Evolutionary conservation across 306 rosid genomes (phyloP).

Genomic region (Calophaca sinica): DNA sequence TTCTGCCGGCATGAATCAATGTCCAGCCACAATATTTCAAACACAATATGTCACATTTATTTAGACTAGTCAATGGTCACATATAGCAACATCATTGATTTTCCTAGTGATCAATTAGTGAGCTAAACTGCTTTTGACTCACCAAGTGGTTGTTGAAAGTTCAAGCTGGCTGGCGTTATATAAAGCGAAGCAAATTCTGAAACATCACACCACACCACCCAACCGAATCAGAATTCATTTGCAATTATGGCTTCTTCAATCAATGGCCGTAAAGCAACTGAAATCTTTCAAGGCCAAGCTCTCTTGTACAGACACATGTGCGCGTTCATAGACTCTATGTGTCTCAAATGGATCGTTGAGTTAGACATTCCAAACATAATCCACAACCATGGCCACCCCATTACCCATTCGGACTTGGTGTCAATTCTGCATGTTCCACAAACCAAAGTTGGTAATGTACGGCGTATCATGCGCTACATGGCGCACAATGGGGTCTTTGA

Average conservation of each 20-base stretch:
- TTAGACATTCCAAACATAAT: constrained; percentile 41
- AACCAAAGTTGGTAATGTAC: constrained; percentile 19
- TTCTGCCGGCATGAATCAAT: too few species aligned
- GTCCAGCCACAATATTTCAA: too few species aligned
- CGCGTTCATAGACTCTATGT: neutral
- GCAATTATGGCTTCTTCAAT: constrained; percentile 32
- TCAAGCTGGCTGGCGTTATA: too few species aligned
- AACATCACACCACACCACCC: too few species aligned
- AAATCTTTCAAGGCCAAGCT: constrained; percentile 39
- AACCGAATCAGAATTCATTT: too few species aligned
- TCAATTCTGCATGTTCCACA: constrained; percentile 49
- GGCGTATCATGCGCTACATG: constrained; percentile 53
- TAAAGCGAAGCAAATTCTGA: too few species aligned
- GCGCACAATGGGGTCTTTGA: constrained; percentile 51
- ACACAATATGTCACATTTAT: too few species aligned
- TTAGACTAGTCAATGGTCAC: too few species aligned
- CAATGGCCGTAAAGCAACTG: constrained; percentile 30
- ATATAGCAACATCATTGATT: too few species aligned
- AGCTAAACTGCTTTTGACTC: too few species aligned
- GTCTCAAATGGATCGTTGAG: constrained; percentile 48
- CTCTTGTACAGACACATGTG: constrained; percentile 30
- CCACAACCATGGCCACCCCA: constrained; percentile 51
- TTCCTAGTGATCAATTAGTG: too few species aligned
- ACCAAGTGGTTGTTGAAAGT: too few species aligned
- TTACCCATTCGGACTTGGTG: constrained; percentile 49